phyloP scores from a whole-genome alignment of 2,329 filamentous ascomycete genomes.

The Atkinsonella hypoxylon region DNA sequence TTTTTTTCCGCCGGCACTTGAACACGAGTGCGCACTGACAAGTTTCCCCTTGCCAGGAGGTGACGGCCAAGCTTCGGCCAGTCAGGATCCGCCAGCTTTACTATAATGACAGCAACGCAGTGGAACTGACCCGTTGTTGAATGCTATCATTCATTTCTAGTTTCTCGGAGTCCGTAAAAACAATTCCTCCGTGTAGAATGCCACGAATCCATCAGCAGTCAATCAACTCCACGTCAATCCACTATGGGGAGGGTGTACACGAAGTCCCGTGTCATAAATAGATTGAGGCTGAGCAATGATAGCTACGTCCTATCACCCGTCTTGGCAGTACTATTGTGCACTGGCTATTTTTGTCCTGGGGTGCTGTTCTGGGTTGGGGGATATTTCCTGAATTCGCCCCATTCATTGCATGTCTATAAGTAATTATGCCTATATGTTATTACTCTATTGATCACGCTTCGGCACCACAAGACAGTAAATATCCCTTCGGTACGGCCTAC shows the following conservation, averaged over 20 bases:
- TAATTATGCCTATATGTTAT: too few species aligned
- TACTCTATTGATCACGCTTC: too few species aligned
- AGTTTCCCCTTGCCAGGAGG: too few species aligned
- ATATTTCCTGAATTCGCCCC: neutral
- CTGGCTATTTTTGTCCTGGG: neutral
- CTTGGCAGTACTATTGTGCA: neutral
- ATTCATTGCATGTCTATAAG: too few species aligned
- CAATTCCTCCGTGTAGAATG: neutral
- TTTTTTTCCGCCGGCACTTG: too few species aligned
- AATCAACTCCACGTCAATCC: neutral
- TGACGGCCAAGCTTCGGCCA: neutral
- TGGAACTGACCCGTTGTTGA: neutral
- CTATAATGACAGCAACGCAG: neutral
- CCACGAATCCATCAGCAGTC: neutral
- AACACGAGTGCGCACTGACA: too few species aligned
- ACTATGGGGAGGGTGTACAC: neutral
- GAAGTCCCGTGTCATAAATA: neutral
- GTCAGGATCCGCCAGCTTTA: neutral
- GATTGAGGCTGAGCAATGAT: neutral
- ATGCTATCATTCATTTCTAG: too few species aligned
- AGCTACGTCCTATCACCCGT: neutral
- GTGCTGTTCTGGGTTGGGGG: neutral
- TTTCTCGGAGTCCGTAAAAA: neutral
- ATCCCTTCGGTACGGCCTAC: too few species aligned
- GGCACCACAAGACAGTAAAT: too few species aligned